These are phyloP conservation scores for Colletotrichum australisinense DNA, from an alignment of 2,329 filamentous ascomycete genomes.

Conservation along the genomic window DNA sequence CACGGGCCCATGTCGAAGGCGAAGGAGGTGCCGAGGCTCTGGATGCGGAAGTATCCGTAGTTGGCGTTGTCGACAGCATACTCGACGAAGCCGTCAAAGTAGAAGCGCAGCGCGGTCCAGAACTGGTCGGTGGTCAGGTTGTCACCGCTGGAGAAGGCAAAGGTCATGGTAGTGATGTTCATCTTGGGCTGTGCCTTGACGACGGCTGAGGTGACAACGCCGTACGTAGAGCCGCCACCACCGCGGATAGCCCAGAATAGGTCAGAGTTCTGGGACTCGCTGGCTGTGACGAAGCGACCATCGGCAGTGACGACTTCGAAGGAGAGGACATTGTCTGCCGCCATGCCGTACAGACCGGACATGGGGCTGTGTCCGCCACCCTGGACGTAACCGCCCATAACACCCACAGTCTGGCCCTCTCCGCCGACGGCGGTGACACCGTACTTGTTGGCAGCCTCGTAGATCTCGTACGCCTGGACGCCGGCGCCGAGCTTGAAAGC, in stretches of 20 bases:
- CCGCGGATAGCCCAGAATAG: slow-evolving; percentile 75
- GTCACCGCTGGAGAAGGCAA: slow-evolving; percentile 49
- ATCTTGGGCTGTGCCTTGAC: slow-evolving; percentile 59
- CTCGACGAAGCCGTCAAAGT: slow-evolving; percentile 42
- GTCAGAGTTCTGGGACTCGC: slow-evolving; percentile 64
- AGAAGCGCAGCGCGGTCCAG: slow-evolving; percentile 43
- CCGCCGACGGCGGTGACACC: slow-evolving; percentile 66
- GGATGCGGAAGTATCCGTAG: slow-evolving; percentile 41
- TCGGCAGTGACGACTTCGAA: slow-evolving; percentile 66
- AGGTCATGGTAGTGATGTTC: slow-evolving; percentile 54
- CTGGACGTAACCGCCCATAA: slow-evolving; percentile 70
- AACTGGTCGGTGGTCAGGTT: slow-evolving; percentile 41
- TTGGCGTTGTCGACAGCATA: slow-evolving; percentile 40
- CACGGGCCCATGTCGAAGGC: slow-evolving; percentile 45
- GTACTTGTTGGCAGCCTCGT: slow-evolving; percentile 55
- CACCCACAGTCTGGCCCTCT: slow-evolving; percentile 65
- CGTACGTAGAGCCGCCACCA: slow-evolving; percentile 55
- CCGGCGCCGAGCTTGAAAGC: slow-evolving; percentile 56
- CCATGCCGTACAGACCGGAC: slow-evolving; percentile 65
- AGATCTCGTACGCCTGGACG: slow-evolving; percentile 61
- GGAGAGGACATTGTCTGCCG: slow-evolving; percentile 70
- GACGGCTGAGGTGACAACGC: slow-evolving; percentile 66
- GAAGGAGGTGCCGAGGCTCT: slow-evolving; percentile 42
- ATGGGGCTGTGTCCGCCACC: slow-evolving; percentile 71
- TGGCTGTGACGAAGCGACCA: slow-evolving; percentile 62